These are phyloP conservation scores for Wickerhamomyces bisporus DNA, from an alignment of 805 yeast genomes.

Conservation along the genomic window DNA sequence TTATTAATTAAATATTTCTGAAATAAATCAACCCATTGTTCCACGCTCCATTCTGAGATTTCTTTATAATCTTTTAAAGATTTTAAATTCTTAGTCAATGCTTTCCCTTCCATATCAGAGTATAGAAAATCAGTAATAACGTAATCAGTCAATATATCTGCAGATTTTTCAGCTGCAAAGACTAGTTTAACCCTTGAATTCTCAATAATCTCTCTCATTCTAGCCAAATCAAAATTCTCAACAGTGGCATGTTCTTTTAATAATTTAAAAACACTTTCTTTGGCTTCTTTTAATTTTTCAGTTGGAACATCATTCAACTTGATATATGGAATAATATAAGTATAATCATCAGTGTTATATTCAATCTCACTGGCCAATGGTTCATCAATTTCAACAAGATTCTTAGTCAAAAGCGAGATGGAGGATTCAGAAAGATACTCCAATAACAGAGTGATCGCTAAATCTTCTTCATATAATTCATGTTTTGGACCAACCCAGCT, in stretches of 20 bases:
- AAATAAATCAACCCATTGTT: conserved; percentile 62
- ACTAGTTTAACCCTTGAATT: conserved; percentile 59
- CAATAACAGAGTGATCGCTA: conserved; percentile 69
- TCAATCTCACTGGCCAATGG: conserved; percentile 74
- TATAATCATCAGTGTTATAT: conserved; percentile 69
- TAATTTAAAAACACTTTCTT: conserved; percentile 42
- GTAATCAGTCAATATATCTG: conserved; percentile 54
- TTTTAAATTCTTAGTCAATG: conserved; percentile 50
- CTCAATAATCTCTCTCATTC: conserved; percentile 64
- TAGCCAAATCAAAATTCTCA: conserved; percentile 50
- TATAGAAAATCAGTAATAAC: conserved; percentile 79
- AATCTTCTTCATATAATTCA: conserved; percentile 43
- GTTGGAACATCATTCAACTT: conserved; percentile 73
- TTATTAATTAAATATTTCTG: conserved; percentile 51
- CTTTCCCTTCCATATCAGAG: conserved; percentile 58
- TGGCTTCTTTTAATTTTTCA: conserved; percentile 50
- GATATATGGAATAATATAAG: conserved; percentile 51
- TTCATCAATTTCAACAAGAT: conserved; percentile 73
- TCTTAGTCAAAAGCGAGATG: conserved; percentile 65
- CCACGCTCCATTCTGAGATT: conserved; percentile 53
- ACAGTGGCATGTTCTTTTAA: conserved; percentile 47
- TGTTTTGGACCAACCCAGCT: conserved; percentile 81
- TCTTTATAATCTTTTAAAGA: conserved; percentile 49
- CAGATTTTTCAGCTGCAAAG: conserved; percentile 56
- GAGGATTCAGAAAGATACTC: conserved; percentile 74